Base-by-base conservation (phyloP, 345 rosid species). In the Salix suchowensis region DNA sequence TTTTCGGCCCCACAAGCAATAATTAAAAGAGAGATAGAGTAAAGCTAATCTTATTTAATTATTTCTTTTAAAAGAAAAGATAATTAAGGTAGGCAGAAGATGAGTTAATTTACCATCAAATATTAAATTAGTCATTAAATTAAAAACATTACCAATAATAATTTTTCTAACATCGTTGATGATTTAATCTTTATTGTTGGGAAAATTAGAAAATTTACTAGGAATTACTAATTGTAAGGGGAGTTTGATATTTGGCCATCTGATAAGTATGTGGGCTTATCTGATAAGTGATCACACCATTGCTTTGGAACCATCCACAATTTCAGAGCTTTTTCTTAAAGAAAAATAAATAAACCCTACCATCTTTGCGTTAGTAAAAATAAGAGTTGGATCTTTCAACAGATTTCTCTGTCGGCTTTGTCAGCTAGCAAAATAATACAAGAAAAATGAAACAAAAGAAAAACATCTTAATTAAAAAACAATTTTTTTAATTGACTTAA, bases 251-350 rank as follows among this genome's bases (percentile, higher is more conserved):
- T 40, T 40, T 40, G 44, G 44, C 3, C 13, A 2, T 12, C 2
- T 48, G 54, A 48, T 54, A 54, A 54, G 61, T 54, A 21, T 0
- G 0, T 0, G 3, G 0, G 2, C 26, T 54, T 21, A 54, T 19
- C 26, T 19, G 4, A 54, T 21, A 54, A 54, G 61, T 54, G 13
- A 54, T 7, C 2, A 3, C 24, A 2, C 1, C 4, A 7, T 2
- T 21, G 18, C 2, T 48, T 48, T 5, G 21, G 19, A 48, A 48
- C 7, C 4, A 23, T 21, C 26, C 4, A 54, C 3, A 9, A 10
- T 6, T 19, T 9, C 24, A 1, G 10, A 10, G 8, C 24, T 10
- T 2, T 2, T 19, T n/a, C 23, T 55, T 9, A 55, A n/a, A 21
- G 23, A 54, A 19, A 7, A 7, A 34, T 34, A 19, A 21, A 21